A percentile compares a stretch with the other conserved stretches of the same genome.
phyloP scores from a whole-genome alignment of 2,329 filamentous ascomycete genomes.

The Arachnomyces sp. region DNA sequence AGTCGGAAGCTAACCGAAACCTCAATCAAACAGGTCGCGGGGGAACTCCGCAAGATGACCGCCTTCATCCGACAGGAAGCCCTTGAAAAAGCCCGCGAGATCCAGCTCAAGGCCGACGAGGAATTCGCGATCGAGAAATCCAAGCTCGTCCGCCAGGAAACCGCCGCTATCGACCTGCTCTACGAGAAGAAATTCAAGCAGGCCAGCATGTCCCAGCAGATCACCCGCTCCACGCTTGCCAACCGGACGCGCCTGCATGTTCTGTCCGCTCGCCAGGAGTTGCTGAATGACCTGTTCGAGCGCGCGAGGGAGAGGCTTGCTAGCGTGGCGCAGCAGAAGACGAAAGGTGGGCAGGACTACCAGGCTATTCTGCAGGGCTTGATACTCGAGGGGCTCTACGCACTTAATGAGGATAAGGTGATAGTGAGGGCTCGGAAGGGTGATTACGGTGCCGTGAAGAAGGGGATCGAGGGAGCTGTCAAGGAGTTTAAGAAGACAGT shows the following conservation, averaged over 20 bases:
- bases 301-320: constrained; percentile 64
- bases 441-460: constrained; percentile 68
- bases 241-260: constrained; percentile 94
- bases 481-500: constrained; percentile 77
- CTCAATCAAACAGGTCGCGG: constrained; percentile 66
- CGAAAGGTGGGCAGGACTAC: constrained; percentile 53
- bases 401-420: constrained; percentile 72
- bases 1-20: constrained; percentile 5
- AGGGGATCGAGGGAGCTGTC: constrained; percentile 67
- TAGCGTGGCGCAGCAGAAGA: constrained; percentile 48
- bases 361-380: constrained; percentile 68
- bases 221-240: constrained; percentile 88
- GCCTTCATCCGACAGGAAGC: constrained; percentile 99
- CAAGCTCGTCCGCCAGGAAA: constrained; percentile 95
- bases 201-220: constrained; percentile 96
- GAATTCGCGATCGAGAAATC: constrained; percentile 99
- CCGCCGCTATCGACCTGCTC: constrained; percentile 76
- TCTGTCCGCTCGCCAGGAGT: constrained; percentile 76
- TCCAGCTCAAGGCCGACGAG: constrained; percentile 96
- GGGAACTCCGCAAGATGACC: constrained; percentile 99
- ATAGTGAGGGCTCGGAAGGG: constrained; percentile 68
- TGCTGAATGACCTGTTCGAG: constrained; percentile 87
- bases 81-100: constrained; percentile 91
- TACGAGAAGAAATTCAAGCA: constrained; percentile 99
- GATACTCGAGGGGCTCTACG: constrained; percentile 83